These are phyloP conservation scores for Exophiala bonariae DNA, from an alignment of 2,329 filamentous ascomycete genomes.

Conservation along the genomic window DNA sequence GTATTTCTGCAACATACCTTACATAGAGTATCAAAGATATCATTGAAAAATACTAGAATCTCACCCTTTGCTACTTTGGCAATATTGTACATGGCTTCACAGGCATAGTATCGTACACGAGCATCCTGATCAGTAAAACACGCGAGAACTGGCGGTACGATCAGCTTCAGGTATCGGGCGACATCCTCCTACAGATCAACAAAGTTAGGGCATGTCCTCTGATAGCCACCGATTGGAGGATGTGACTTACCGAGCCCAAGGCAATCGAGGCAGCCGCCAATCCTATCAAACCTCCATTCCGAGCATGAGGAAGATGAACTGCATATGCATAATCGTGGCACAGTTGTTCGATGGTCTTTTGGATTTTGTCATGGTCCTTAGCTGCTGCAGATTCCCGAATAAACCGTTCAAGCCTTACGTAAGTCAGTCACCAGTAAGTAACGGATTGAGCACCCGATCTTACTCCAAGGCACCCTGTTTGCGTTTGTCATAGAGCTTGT, in stretches of 20 bases:
- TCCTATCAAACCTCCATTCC: slow-evolving; percentile 94
- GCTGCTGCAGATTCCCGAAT: slow-evolving; percentile 79
- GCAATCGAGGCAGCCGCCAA: slow-evolving; percentile 95
- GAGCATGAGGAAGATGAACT: slow-evolving; percentile 91
- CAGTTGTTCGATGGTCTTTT: slow-evolving; percentile 88
- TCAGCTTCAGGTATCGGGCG: slow-evolving; percentile 85
- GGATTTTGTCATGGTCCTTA: slow-evolving; percentile 77
- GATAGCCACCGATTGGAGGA: too few relatives aligned
- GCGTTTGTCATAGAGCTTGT: slow-evolving; percentile 98
- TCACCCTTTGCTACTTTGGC: slow-evolving; percentile 98
- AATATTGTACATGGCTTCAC: slow-evolving; percentile 99
- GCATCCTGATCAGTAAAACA: slow-evolving; percentile 99
- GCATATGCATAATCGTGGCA: slow-evolving; percentile 98
- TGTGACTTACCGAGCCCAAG: slow-evolving; percentile 76
- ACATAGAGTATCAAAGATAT: slow-evolving; percentile 95
- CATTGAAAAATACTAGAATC: slow-evolving; percentile 95
- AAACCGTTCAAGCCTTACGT: slow-evolving; percentile 75
- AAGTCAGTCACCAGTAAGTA: slow-evolving; percentile 12
- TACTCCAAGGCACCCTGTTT: slow-evolving; percentile 97
- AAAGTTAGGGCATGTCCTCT: too few relatives aligned
- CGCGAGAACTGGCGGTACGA: slow-evolving; percentile 92
- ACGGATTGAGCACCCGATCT: slow-evolving; percentile 7
- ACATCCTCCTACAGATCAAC: slow-evolving; percentile 68
- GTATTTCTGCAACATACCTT: slow-evolving; percentile 61
- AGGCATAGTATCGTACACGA: slow-evolving; percentile 94